These are phyloP conservation scores for Sclerotinia spermophila DNA, from an alignment of 2,329 filamentous ascomycete species.

Conservation along the genomic window DNA sequence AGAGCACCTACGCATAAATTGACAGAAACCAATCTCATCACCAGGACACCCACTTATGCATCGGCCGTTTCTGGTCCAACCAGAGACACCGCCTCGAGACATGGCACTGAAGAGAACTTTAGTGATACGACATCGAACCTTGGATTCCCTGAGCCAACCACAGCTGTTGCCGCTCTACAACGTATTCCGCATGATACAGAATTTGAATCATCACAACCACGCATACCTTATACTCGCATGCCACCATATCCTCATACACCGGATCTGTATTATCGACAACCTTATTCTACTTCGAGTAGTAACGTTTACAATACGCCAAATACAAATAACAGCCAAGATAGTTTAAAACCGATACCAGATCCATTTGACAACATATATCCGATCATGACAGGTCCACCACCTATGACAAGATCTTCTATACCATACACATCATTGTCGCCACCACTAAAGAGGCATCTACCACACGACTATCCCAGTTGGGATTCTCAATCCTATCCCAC, in stretches of 20 bases:
- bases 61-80: slow-evolving; percentile 29
- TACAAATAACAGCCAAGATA: slow-evolving; percentile 14
- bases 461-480: slow-evolving; percentile 23
- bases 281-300: not conserved
- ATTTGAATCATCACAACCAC: not conserved
- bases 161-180: slow-evolving; percentile 7
- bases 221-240: slow-evolving; percentile 11
- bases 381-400: slow-evolving; percentile 27
- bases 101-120: slow-evolving; percentile 18
- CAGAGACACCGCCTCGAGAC: slow-evolving; percentile 23
- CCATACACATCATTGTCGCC: slow-evolving; percentile 13
- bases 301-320: not conserved
- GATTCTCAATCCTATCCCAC: slow-evolving; percentile 25
- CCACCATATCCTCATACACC: slow-evolving; percentile 22
- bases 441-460: slow-evolving; percentile 12
- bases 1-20: slow-evolving; percentile 23
- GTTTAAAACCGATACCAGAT: not conserved
- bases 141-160: slow-evolving; percentile 20
- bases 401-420: slow-evolving; percentile 22
- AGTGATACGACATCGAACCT: slow-evolving; percentile 21
- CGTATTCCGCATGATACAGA: slow-evolving; percentile 11
- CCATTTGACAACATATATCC: slow-evolving; percentile 28
- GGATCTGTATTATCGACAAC: slow-evolving; percentile 12
- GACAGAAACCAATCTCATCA: slow-evolving; percentile 27
- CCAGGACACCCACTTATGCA: slow-evolving; percentile 36